Conservation (phyloP, 176 grass and related monocot genomes). For the Areca catechu region DNA sequence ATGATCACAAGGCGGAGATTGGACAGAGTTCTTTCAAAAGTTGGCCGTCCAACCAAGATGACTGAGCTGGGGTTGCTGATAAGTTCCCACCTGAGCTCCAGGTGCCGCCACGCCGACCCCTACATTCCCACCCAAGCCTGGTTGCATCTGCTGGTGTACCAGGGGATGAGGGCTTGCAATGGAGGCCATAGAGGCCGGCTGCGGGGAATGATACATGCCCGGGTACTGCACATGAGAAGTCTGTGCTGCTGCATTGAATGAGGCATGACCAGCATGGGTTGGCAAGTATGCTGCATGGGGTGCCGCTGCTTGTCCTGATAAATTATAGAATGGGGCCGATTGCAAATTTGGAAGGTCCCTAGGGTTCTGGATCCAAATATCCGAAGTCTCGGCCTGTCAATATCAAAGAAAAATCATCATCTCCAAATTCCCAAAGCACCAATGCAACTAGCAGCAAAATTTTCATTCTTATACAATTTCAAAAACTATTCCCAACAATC, state of each 20-base stretch:
- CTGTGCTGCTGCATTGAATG: slow-evolving; percentile 18
- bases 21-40: slow-evolving; percentile 14
- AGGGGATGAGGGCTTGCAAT: slow-evolving; percentile 13
- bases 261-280: slow-evolving; percentile 13
- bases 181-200: slow-evolving; percentile 23
- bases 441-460: no score
- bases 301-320: background rate
- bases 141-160: slow-evolving; percentile 9
- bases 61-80: slow-evolving; percentile 17
- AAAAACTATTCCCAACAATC: no score
- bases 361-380: slow-evolving; percentile 33
- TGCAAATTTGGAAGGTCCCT: slow-evolving; percentile 20
- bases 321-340: slow-evolving; percentile 15
- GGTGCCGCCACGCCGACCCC: slow-evolving; percentile 8
- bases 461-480: no score
- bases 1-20: background rate
- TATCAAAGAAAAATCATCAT: background rate
- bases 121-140: background rate
- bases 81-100: slow-evolving; percentile 5
- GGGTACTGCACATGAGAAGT: slow-evolving; percentile 20
- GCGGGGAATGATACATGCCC: slow-evolving; percentile 13
- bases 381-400: slow-evolving; percentile 17
- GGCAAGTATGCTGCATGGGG: slow-evolving; percentile 3
- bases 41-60: slow-evolving; percentile 26
- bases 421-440: no score